Base-by-base conservation (phyloP, 1,139 yeast genomes). In the Diutina catenulata region DNA sequence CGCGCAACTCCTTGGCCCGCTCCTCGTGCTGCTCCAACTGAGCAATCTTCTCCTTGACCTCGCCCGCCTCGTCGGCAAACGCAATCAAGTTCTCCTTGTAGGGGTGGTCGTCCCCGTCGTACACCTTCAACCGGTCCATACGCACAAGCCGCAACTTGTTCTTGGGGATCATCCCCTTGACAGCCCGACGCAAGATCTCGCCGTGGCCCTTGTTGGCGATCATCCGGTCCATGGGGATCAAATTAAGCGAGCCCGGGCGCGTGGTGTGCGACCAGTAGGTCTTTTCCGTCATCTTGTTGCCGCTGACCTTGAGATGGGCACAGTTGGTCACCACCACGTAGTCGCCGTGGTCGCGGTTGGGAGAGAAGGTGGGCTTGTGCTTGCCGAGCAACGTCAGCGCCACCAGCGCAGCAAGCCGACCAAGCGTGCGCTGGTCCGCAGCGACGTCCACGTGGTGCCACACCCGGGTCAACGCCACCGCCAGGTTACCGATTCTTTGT, bases 361-460 rank as follows among this genome's bases (percentile, higher is more conserved):
- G 61, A 46, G 88, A 83, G 49, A 62, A 81, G 0, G 87, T 75
- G 6, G 98, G 99, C 64, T 91, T 91, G 62, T 91, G 97, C 57
- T 93, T 93, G 14, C 99, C 98, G 64, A 84, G 87, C 39, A 93
- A 69, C 1, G 94, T 79, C 27, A 76, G 65, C 26, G 98, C 97
- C 42, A 91, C 86, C 43, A 79, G 71, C 1, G 94, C 70, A 2
- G 99, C 98, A 42, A 93, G 60, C 52, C 98, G 80, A 56, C 99
- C 99, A 38, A 93, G 62, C 0, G 96, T 79, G 52, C 98, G 74
- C 32, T 68, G 60, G 42, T 91, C 98, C 37, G 76, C 71, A 14
- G 95, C 86, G 38, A 86, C 74, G 54, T 91, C 97, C 27, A 93
- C 83, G 54, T 88, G 95, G 55, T 88, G 97, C 99, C 99, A 91